Conservation (phyloP, 2,329 filamentous ascomycete species). For the Pseudogymnoascus sp. region DNA sequence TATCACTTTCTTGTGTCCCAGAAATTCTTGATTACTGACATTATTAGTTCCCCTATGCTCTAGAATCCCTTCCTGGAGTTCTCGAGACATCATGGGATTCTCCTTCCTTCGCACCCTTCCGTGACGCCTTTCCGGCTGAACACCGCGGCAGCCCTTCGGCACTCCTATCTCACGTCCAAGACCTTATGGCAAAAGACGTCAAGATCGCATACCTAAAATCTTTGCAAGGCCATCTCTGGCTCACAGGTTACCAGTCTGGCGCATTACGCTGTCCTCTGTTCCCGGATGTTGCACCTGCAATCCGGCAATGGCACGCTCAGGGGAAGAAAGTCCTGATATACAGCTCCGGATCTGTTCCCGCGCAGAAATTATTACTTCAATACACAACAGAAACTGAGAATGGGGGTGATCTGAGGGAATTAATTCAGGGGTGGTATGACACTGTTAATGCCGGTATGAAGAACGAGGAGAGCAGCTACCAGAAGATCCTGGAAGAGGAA, state of each 20-base stretch:
- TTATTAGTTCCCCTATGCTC: constrained; percentile 66
- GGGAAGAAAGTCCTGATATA: constrained; percentile 59
- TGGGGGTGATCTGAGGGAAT: constrained; percentile 46
- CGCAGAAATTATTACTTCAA: constrained; percentile 71
- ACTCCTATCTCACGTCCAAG: constrained; percentile 58
- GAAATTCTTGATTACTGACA: not conserved
- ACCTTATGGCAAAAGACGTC: constrained; percentile 63
- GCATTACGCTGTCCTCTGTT: constrained; percentile 66
- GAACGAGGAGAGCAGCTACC: constrained; percentile 58
- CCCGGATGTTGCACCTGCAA: constrained; percentile 58
- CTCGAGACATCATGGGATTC: constrained; percentile 60
- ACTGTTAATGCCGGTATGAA: constrained; percentile 74
- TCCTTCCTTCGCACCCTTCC: constrained; percentile 56
- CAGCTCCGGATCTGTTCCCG: constrained; percentile 70
- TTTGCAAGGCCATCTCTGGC: constrained; percentile 73
- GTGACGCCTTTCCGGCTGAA: constrained; percentile 61
- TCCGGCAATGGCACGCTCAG: constrained; percentile 51
- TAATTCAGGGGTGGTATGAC: constrained; percentile 65
- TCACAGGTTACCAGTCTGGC: constrained; percentile 62
- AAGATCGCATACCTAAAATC: constrained; percentile 72
- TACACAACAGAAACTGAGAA: constrained; percentile 50
- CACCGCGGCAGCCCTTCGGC: constrained; percentile 49
- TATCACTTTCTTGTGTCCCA: not conserved
- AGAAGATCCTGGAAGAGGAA: constrained; percentile 22
- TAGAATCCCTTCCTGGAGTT: constrained; percentile 55